Conservation (phyloP, 352 stramenopile species). For the Pythium sukuiense region DNA sequence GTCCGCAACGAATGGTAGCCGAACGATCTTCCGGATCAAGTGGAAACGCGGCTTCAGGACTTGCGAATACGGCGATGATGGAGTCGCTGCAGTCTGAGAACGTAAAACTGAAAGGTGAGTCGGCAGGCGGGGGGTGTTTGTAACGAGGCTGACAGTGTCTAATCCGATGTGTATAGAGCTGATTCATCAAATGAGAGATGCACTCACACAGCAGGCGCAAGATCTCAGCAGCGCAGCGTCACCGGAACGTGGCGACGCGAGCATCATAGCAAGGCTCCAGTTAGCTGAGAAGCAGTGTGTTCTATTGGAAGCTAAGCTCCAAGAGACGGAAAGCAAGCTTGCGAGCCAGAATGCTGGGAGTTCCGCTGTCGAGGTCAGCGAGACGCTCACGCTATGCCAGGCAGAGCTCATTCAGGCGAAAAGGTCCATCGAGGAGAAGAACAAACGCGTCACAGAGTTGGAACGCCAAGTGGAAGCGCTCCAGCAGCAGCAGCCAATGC, state of each 20-base stretch:
- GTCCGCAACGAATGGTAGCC: constrained; percentile 20
- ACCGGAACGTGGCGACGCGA: constrained; percentile 4
- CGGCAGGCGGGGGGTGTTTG: not conserved
- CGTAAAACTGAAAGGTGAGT: constrained; percentile 44
- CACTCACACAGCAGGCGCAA: constrained; percentile 50
- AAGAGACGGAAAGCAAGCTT: constrained; percentile 23
- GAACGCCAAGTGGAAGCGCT: constrained; percentile 35
- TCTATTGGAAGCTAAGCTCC: constrained; percentile 44
- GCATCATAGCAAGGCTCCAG: constrained; percentile 16
- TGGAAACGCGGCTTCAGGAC: not conserved
- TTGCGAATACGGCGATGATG: not conserved
- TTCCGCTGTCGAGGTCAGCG: constrained; percentile 13
- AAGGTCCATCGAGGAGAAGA: constrained; percentile 42
- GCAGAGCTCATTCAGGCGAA: constrained; percentile 48
- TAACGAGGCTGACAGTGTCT: not conserved
- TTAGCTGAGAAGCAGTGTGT: constrained; percentile 43
- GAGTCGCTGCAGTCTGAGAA: constrained; percentile 55
- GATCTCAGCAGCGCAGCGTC: constrained; percentile 1
- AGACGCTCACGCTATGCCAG: constrained; percentile 43
- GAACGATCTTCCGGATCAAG: not conserved
- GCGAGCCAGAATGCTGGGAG: not conserved
- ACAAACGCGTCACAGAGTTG: constrained; percentile 42
- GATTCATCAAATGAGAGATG: constrained; percentile 81
- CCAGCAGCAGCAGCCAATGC: constrained; percentile 9
- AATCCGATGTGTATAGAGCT: constrained; percentile 30